phyloP scores from a whole-genome alignment of 2,329 filamentous ascomycete species.

The Phaeomoniella chlamydospora region DNA sequence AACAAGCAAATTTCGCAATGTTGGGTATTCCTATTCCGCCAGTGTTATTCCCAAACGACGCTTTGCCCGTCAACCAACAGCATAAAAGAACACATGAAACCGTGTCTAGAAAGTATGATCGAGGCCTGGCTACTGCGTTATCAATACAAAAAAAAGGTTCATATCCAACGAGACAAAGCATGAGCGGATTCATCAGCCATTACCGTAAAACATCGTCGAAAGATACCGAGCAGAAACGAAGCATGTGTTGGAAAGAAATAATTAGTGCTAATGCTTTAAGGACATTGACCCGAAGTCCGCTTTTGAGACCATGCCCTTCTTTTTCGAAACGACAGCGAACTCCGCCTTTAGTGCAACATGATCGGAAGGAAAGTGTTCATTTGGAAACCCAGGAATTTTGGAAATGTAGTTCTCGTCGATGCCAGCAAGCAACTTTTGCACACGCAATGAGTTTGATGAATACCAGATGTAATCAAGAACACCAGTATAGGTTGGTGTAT shows the following conservation, averaged over 20 bases:
- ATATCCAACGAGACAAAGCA: too few species aligned
- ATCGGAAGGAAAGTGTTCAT: conserved; percentile 88
- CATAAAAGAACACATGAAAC: too few species aligned
- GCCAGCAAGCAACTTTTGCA: conserved; percentile 70
- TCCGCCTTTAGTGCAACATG: conserved; percentile 82
- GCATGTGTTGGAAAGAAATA: too few species aligned
- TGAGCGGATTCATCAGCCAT: neutral
- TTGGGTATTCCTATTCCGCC: too few species aligned
- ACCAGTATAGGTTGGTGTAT: conserved; percentile 81
- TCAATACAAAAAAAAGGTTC: too few species aligned
- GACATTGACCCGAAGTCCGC: conserved; percentile 41
- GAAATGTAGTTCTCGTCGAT: conserved; percentile 76
- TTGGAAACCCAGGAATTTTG: conserved; percentile 79
- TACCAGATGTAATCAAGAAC: conserved; percentile 98
- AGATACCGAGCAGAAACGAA: too few species aligned
- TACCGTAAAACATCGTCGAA: neutral
- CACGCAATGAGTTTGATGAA: conserved; percentile 75
- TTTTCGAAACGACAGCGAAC: conserved; percentile 76
- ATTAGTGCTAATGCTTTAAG: conserved; percentile 6
- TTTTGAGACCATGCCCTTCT: conserved; percentile 55
- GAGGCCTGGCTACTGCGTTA: too few species aligned
- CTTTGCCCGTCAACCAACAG: too few species aligned
- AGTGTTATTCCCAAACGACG: too few species aligned
- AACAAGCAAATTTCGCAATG: too few species aligned
- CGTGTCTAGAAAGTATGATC: too few species aligned